A percentile compares a stretch with the other conserved stretches of the same genome.
Evolutionary conservation across 2,329 filamentous ascomycete genomes (phyloP).

Genomic region (Lachnellula hyalina): DNA sequence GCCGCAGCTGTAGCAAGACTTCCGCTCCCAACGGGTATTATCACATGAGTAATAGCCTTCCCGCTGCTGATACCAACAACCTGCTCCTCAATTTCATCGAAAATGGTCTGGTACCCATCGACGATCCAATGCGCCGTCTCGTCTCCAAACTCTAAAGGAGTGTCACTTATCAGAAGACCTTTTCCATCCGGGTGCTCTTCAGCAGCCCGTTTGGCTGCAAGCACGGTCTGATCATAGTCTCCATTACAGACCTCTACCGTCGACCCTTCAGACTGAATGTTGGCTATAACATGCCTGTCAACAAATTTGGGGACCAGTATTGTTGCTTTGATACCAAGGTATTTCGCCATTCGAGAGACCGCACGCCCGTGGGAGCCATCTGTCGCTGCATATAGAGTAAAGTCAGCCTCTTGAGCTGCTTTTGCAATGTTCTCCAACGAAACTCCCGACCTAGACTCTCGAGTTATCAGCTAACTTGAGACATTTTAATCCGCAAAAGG

Average conservation of each 20-base stretch:
- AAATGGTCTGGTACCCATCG: slow-evolving; percentile 70
- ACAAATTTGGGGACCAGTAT: slow-evolving; percentile 62
- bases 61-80: slow-evolving; percentile 35
- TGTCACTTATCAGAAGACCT: slow-evolving; percentile 62
- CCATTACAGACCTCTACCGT: slow-evolving; percentile 49
- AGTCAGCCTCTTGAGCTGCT: slow-evolving; percentile 1
- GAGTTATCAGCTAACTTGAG: neutral
- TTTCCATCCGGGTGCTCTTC: slow-evolving; percentile 25
- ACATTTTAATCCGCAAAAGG: neutral
- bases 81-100: slow-evolving; percentile 62
- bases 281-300: slow-evolving; percentile 44
- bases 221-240: slow-evolving; percentile 60
- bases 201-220: slow-evolving; percentile 41
- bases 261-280: slow-evolving; percentile 60
- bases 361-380: slow-evolving; percentile 76
- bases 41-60: slow-evolving; percentile 41
- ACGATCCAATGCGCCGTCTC: slow-evolving; percentile 67
- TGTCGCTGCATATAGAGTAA: slow-evolving; percentile 57
- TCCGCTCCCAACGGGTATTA: slow-evolving; percentile 68
- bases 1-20: slow-evolving; percentile 66
- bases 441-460: neutral
- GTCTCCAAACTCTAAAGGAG: slow-evolving; percentile 60
- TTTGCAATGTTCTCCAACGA: neutral
- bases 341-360: slow-evolving; percentile 60
- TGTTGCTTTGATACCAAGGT: slow-evolving; percentile 48